A percentile compares a stretch with the other conserved stretches of the same genome.
Evolutionary conservation across 331 rosid species (phyloP).

Genomic region (Prunus yedoensis): DNA sequence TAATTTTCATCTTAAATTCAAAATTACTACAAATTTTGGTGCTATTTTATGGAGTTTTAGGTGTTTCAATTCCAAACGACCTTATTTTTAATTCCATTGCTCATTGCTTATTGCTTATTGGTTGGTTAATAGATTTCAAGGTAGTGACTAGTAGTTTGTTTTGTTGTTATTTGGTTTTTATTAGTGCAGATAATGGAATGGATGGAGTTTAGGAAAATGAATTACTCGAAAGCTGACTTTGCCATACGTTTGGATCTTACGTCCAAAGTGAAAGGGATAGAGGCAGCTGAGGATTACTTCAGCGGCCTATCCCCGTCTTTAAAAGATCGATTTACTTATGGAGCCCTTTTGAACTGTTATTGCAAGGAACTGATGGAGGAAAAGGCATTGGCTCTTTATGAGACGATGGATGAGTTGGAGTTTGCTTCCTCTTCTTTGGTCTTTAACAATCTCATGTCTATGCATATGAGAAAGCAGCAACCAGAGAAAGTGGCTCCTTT

Average conservation of each 20-base stretch:
- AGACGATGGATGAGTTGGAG: slow-evolving; percentile 51
- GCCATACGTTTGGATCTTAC: slow-evolving; percentile 64
- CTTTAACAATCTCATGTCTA: slow-evolving; percentile 58
- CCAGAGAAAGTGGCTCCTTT: slow-evolving; percentile 53
- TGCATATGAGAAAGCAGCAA: slow-evolving; percentile 61
- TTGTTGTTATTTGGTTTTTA: background rate
- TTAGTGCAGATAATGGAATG: slow-evolving; percentile 73
- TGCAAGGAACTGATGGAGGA: slow-evolving; percentile 61
- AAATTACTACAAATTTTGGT: background rate
- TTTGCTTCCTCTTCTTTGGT: slow-evolving; percentile 40
- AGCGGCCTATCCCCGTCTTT: slow-evolving; percentile 36
- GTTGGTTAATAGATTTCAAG: background rate
- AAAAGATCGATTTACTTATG: slow-evolving; percentile 56
- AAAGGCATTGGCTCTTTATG: slow-evolving; percentile 56
- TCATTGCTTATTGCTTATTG: background rate
- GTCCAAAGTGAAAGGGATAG: slow-evolving; percentile 56
- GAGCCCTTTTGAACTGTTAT: slow-evolving; percentile 69
- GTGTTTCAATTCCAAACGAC: background rate
- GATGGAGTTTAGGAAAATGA: slow-evolving; percentile 66
- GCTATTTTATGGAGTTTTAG: background rate
- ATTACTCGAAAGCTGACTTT: slow-evolving; percentile 43
- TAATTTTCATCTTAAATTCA: background rate
- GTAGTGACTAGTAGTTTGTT: background rate
- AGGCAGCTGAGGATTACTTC: slow-evolving; percentile 67
- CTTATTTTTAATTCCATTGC: background rate